Conservation (phyloP, 805 yeast species). For the Wickerhamomyces rabaulensis region DNA sequence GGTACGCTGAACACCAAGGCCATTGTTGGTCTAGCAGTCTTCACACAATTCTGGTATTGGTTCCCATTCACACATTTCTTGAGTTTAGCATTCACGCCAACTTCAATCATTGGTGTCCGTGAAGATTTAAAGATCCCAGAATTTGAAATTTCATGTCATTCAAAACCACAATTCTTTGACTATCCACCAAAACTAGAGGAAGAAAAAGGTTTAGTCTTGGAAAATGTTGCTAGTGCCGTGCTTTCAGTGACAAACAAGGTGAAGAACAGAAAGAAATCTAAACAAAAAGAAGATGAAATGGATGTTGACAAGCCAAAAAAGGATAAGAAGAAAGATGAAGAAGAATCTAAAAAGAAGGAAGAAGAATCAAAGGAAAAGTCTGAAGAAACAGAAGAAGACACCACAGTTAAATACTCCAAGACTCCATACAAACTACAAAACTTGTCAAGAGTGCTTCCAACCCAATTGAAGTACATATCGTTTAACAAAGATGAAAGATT, state of each 20-base stretch:
- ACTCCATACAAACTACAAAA: slow-evolving; percentile 69
- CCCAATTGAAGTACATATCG: slow-evolving; percentile 78
- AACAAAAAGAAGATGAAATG: slow-evolving; percentile 46
- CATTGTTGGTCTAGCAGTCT: slow-evolving; percentile 85
- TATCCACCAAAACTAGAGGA: slow-evolving; percentile 89
- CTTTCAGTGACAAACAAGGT: slow-evolving; percentile 91
- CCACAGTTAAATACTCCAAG: slow-evolving; percentile 48
- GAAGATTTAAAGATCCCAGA: slow-evolving; percentile 84
- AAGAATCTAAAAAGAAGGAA: slow-evolving; percentile 16
- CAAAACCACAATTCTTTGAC: slow-evolving; percentile 72
- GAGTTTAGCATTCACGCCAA: slow-evolving; percentile 87
- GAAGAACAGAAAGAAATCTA: slow-evolving; percentile 74
- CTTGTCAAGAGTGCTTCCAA: slow-evolving; percentile 84
- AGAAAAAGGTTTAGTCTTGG: slow-evolving; percentile 74
- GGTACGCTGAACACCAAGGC: slow-evolving; percentile 88
- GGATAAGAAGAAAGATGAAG: slow-evolving; percentile 12
- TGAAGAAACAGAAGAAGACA: slow-evolving; percentile 24
- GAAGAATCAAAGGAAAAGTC: slow-evolving; percentile 19
- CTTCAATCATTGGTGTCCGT: slow-evolving; percentile 81
- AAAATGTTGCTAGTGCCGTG: slow-evolving; percentile 88
- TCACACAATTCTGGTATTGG: slow-evolving; percentile 97
- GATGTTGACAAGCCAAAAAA: slow-evolving; percentile 33
- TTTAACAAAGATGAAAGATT: slow-evolving; percentile 73
- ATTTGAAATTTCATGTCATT: slow-evolving; percentile 73
- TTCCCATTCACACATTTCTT: slow-evolving; percentile 93